phyloP scores from a whole-genome alignment of 352 stramenopile genomes.

The Phytopythium montanum region DNA sequence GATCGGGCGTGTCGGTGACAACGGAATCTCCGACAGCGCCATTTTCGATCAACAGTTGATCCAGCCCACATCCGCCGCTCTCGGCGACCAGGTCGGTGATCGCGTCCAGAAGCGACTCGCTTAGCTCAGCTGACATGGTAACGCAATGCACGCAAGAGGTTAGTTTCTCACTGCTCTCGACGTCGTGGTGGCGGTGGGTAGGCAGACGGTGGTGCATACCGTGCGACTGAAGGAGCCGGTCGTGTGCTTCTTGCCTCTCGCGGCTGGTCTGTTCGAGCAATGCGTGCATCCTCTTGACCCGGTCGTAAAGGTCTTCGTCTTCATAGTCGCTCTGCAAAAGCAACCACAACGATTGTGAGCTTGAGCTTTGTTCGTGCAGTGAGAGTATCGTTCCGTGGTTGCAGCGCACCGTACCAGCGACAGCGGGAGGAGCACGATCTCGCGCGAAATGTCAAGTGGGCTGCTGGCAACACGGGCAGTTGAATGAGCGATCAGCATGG shows the following conservation, averaged over 20 bases:
- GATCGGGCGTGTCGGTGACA: slow-evolving; percentile 11
- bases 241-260: slow-evolving; percentile 23
- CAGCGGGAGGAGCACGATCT: slow-evolving; percentile 1
- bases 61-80: slow-evolving; percentile 36
- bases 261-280: not conserved
- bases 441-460: not conserved
- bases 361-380: not conserved
- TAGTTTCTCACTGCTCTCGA: not conserved
- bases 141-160: slow-evolving; percentile 4
- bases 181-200: not conserved
- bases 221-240: slow-evolving; percentile 31
- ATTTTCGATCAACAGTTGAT: slow-evolving; percentile 25
- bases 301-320: slow-evolving; percentile 3
- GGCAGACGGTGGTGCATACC: slow-evolving; percentile 11
- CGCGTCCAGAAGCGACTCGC: slow-evolving; percentile 36
- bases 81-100: slow-evolving; percentile 37
- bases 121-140: slow-evolving; percentile 28
- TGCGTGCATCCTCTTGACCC: slow-evolving; percentile 1
- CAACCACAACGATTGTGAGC: not conserved
- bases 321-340: not conserved
- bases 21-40: slow-evolving; percentile 21
- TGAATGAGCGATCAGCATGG: not conserved
- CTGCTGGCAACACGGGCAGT: not conserved
- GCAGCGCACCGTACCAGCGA: not conserved
- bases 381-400: not conserved